Conservation (phyloP, 768 basidiomycete species). For the Sistotremastrum suecicum region DNA sequence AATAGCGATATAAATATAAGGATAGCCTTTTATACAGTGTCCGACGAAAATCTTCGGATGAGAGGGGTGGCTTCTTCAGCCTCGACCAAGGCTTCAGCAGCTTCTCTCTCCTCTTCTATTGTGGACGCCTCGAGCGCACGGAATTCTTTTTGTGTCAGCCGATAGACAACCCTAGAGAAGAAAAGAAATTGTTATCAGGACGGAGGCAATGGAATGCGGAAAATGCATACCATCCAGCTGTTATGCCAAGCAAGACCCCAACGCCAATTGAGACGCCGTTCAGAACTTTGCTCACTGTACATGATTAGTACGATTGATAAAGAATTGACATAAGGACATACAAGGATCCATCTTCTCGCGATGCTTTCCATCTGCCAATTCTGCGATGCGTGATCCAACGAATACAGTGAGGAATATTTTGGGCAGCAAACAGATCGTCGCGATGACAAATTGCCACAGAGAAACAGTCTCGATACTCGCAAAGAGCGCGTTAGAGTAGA, state of each 20-base stretch:
- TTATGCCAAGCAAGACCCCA: constrained; percentile 42
- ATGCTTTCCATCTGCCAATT: constrained; percentile 62
- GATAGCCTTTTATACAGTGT: too few species aligned
- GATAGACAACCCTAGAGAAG: constrained; percentile 47
- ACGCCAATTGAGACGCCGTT: constrained; percentile 45
- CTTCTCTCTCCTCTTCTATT: constrained; percentile 36
- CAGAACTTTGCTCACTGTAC: constrained; percentile 46
- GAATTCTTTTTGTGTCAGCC: constrained; percentile 47
- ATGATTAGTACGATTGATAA: constrained; percentile 4
- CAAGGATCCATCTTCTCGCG: constrained; percentile 65
- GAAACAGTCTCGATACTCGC: constrained; percentile 64
- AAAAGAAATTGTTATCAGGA: too few species aligned
- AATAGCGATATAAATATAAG: too few species aligned
- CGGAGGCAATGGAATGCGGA: too few species aligned
- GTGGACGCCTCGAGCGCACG: constrained; percentile 34
- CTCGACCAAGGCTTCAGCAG: constrained; percentile 46
- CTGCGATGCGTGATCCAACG: constrained; percentile 62
- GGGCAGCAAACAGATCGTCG: constrained; percentile 58
- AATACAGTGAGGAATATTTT: constrained; percentile 63
- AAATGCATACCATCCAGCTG: constrained; percentile 50
- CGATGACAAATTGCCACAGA: constrained; percentile 61
- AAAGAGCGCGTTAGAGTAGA: constrained; percentile 71
- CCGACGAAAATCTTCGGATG: constrained; percentile 20
- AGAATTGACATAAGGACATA: too few species aligned
- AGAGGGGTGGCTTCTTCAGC: constrained; percentile 48